Conservation (phyloP, 176 grass and related monocot species). For the Poa annua region DNA sequence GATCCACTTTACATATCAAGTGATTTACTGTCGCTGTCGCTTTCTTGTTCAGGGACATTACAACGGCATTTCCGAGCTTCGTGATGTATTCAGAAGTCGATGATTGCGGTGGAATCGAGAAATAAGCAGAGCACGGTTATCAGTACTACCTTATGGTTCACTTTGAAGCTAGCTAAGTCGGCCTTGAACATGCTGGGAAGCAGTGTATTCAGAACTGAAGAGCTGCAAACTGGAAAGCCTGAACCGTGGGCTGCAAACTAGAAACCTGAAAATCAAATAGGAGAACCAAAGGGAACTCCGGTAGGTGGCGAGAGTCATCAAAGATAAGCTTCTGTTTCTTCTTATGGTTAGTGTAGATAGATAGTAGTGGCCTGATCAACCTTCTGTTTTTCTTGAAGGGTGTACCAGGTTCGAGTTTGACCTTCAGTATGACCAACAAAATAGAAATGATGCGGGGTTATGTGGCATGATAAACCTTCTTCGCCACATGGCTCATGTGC, state of each 20-base stretch:
- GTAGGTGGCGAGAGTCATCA: too few relatives aligned
- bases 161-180: background rate
- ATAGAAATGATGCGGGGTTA: too few relatives aligned
- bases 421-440: too few relatives aligned
- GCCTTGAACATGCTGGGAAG: background rate
- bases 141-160: background rate
- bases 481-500: too few relatives aligned
- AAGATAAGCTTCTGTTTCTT: too few relatives aligned
- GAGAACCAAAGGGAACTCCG: background rate
- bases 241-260: background rate
- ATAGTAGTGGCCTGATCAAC: too few relatives aligned
- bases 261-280: background rate
- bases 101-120: background rate
- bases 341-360: too few relatives aligned
- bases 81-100: slow-evolving; percentile 52
- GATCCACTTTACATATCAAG: background rate
- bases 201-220: slow-evolving; percentile 13
- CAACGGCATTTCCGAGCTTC: slow-evolving; percentile 71
- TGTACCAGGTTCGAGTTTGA: too few relatives aligned
- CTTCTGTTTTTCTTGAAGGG: too few relatives aligned
- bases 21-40: background rate
- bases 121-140: background rate
- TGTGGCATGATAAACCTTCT: too few relatives aligned
- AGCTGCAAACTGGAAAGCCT: background rate
- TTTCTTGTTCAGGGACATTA: slow-evolving; percentile 64